Percentiles rank a stretch among this genome's conserved stretches.
Evolutionary conservation across 306 rosid genomes (phyloP).

Genomic region (Leucaena leucocephala): DNA sequence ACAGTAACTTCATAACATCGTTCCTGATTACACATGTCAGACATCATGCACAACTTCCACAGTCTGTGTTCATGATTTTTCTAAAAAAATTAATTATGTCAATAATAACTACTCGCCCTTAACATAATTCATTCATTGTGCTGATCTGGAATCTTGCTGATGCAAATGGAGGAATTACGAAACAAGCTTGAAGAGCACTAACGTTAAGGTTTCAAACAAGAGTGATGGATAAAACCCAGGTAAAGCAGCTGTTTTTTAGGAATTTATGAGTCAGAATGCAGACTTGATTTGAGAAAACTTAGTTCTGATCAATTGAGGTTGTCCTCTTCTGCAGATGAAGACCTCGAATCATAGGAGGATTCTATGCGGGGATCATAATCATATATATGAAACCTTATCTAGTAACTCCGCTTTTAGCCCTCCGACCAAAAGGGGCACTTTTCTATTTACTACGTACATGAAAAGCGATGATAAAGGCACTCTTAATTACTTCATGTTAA

Average conservation of each 20-base stretch:
- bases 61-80: neutral
- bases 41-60: neutral
- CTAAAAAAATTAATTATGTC: neutral
- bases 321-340: slow-evolving; percentile 26
- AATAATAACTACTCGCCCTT: neutral
- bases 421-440: neutral
- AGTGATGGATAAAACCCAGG: slow-evolving; percentile 51
- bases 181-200: neutral
- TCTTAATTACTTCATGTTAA: too few species aligned
- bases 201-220: slow-evolving; percentile 40
- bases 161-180: neutral
- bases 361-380: slow-evolving; percentile 27
- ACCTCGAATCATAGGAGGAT: slow-evolving; percentile 28
- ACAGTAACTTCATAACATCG: too few species aligned
- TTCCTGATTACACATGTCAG: too few species aligned
- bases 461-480: neutral
- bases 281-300: slow-evolving; percentile 33
- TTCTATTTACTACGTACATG: neutral
- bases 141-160: slow-evolving; percentile 5
- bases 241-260: slow-evolving; percentile 35
- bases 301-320: slow-evolving; percentile 43
- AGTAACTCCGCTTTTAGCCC: neutral
- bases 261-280: neutral
- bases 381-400: neutral
- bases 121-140: slow-evolving; percentile 1